Percentiles rank a stretch among this genome's conserved stretches.
Conservation (phyloP, 768 basidiomycete species). For the Goffeauzyma gilvescens region DNA sequence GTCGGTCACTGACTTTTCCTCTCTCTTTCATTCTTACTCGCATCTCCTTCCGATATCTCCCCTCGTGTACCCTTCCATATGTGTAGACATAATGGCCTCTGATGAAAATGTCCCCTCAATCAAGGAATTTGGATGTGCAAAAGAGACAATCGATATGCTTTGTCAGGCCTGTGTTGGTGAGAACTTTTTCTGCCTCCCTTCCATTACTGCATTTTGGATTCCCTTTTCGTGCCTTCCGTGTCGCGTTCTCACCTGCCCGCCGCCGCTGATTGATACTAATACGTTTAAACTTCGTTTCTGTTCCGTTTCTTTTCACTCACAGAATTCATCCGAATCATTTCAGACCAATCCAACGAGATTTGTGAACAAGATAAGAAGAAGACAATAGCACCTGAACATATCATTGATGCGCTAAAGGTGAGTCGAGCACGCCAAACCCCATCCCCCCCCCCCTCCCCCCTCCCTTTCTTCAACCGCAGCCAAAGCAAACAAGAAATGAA, state of each 20-base stretch:
- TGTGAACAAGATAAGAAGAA: slow-evolving; percentile 97
- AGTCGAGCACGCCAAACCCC: too few relatives aligned
- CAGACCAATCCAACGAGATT: slow-evolving; percentile 91
- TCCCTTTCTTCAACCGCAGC: background rate
- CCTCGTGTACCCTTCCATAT: slow-evolving; percentile 2
- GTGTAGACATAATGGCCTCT: slow-evolving; percentile 48
- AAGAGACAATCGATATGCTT: slow-evolving; percentile 89
- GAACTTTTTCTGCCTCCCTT: slow-evolving; percentile 10
- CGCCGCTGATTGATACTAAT: too few relatives aligned
- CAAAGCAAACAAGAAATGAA: too few relatives aligned
- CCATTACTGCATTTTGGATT: background rate
- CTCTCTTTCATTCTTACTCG: background rate
- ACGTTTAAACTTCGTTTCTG: background rate
- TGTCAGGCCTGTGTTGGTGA: slow-evolving; percentile 98
- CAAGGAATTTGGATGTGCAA: slow-evolving; percentile 45
- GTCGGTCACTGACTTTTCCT: too few relatives aligned
- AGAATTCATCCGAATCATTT: slow-evolving; percentile 98
- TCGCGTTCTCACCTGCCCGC: background rate
- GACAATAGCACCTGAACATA: slow-evolving; percentile 95
- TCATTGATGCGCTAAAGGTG: slow-evolving; percentile 75
- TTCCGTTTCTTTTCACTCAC: slow-evolving; percentile 2
- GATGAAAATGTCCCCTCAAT: slow-evolving; percentile 47
- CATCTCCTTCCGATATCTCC: slow-evolving; percentile 5
- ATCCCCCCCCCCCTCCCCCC: too few relatives aligned
- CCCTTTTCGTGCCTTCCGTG: background rate